Evolutionary conservation across 2,329 filamentous ascomycete species (phyloP).

Genomic region (Zymoseptoria pseudotritici): DNA sequence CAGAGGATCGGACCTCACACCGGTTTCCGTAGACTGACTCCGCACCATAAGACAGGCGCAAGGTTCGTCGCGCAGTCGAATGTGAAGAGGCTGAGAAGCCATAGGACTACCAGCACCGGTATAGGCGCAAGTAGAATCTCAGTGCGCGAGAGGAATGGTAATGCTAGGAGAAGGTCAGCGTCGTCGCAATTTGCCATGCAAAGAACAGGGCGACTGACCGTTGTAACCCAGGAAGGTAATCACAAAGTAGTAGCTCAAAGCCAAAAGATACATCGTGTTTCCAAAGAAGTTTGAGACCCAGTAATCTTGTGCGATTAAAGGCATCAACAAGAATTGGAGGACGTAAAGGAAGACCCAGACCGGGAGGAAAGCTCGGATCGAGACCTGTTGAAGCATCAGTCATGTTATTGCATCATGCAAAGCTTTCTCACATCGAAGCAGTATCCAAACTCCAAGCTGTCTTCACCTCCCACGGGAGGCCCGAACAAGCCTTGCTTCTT

Average conservation of each 20-base stretch:
- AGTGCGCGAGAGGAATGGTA: constrained; percentile 61
- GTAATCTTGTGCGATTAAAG: constrained; percentile 48
- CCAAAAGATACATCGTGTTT: constrained; percentile 60
- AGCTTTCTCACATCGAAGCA: constrained; percentile 59
- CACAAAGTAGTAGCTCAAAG: constrained; percentile 59
- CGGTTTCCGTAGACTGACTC: constrained; percentile 38
- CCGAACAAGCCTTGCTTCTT: constrained; percentile 52
- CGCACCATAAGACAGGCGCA: constrained; percentile 45
- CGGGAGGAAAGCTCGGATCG: constrained; percentile 60
- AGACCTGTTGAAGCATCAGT: constrained; percentile 37
- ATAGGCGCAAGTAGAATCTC: constrained; percentile 58
- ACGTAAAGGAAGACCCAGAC: constrained; percentile 61
- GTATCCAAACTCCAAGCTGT: constrained; percentile 62
- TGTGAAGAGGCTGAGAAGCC: constrained; percentile 47
- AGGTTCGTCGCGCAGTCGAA: constrained; percentile 46
- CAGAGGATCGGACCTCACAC: constrained; percentile 19
- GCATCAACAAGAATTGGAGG: constrained; percentile 60
- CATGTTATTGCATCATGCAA: background rate
- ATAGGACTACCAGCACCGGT: constrained; percentile 52
- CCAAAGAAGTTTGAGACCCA: constrained; percentile 54
- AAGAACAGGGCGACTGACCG: constrained; percentile 29
- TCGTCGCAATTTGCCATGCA: background rate
- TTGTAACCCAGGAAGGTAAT: constrained; percentile 65
- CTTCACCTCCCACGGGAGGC: constrained; percentile 39
- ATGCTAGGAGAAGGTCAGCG: constrained; percentile 34